Evolutionary conservation across 495 filamentous ascomycete genomes (phyloP), one percentile per base, ranked within the genome.

Genomic region (Penicillium ochrochloron): DNA sequence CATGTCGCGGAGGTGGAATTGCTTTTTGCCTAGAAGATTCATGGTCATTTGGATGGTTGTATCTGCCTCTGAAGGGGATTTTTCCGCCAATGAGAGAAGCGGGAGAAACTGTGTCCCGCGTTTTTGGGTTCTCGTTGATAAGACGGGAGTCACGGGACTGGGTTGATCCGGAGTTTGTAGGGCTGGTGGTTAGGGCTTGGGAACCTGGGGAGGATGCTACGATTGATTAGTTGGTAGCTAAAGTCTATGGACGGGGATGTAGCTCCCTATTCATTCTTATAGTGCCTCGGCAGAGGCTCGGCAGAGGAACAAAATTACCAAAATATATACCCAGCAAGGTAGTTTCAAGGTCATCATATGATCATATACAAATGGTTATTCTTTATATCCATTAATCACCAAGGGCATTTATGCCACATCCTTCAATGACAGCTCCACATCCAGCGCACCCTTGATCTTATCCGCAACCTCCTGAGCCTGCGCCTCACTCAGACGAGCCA

Each of bases 361-460:
- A 53, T 65, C 57, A 65, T 57, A 29, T 60, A 61, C 48, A 54
- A 44, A 27, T 61, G 25, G 56, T 56, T 44, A 46, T 37, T 48
- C 48, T 48, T 56, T 52, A 17, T 54, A 27, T 11, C 17, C 23
- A 57, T 53, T 37, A 5, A 42, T 10, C 25, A 31, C 29, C 5
- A 14, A 34, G 46, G 50, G 50, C 59, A 8, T 35, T 64, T 68
- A 79, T 54, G 72, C 76, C 64, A 74, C 68, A 70, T 82, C 79
- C 37, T 75, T 74, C 61, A 82, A 67, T 5, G 77, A 74, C 52
- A 70, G 84, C 66, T 90, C 91, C 65, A 92, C 85, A 64, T 83
- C 83, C 74, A 94, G 84, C 7, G 90, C 87, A 57, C 91, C 86
- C 69, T 84, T 85, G 56, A 94, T 90, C 34, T 84, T 83, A 31